A percentile compares a stretch with the other conserved stretches of the same genome.
Evolutionary conservation across 2,329 filamentous ascomycete genomes (phyloP).

Genomic region (Colletotrichum gigasporum): DNA sequence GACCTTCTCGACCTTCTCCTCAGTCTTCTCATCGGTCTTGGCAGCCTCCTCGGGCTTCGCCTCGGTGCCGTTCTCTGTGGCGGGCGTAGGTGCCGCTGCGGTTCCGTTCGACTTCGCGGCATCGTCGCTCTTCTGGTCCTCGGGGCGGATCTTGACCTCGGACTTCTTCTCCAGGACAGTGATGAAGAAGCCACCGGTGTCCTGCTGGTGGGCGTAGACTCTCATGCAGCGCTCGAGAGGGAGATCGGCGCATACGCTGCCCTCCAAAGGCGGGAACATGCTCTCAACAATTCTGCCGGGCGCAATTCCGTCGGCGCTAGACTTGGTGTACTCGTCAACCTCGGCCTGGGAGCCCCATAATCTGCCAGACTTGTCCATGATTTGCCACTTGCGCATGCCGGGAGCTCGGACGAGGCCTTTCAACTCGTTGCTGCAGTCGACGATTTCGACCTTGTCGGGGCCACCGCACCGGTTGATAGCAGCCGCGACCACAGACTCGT

Average conservation of each 20-base stretch:
- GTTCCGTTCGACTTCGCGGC: slow-evolving; percentile 30
- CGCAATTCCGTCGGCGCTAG: slow-evolving; percentile 64
- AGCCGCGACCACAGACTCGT: slow-evolving; percentile 89
- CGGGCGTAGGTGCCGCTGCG: slow-evolving; percentile 27
- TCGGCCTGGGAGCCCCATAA: slow-evolving; percentile 86
- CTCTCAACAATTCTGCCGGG: slow-evolving; percentile 77
- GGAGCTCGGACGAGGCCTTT: slow-evolving; percentile 79
- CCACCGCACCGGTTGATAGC: slow-evolving; percentile 94
- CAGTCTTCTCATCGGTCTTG: slow-evolving; percentile 25
- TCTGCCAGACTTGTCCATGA: slow-evolving; percentile 86
- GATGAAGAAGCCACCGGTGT: slow-evolving; percentile 98
- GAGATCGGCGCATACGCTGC: slow-evolving; percentile 66
- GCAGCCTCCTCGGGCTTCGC: slow-evolving; percentile 11
- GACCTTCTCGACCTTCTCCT: slow-evolving; percentile 14
- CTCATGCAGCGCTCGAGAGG: slow-evolving; percentile 92
- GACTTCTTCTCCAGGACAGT: slow-evolving; percentile 90
- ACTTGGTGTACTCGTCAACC: slow-evolving; percentile 74
- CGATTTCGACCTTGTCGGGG: slow-evolving; percentile 78
- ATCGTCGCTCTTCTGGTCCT: slow-evolving; percentile 70
- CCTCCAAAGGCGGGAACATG: slow-evolving; percentile 80
- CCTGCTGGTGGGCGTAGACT: slow-evolving; percentile 93
- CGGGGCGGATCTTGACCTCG: slow-evolving; percentile 73
- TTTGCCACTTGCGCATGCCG: slow-evolving; percentile 84
- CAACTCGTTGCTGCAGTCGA: slow-evolving; percentile 84
- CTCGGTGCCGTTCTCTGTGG: slow-evolving; percentile 26